These are phyloP conservation scores for Pichia paraexigua DNA, from an alignment of 805 yeast species.

Conservation along the genomic window DNA sequence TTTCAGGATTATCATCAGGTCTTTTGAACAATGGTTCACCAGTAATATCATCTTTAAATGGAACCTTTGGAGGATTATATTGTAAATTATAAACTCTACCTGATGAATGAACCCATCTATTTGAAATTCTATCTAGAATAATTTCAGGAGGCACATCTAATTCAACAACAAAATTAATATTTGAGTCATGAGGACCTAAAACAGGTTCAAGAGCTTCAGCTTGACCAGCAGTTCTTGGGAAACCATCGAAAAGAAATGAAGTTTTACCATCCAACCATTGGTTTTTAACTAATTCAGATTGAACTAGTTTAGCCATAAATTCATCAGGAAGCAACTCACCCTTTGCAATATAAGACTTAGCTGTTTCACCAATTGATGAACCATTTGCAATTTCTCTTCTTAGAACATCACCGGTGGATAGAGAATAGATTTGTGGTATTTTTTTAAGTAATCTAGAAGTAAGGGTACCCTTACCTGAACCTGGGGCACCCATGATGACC, in stretches of 20 bases:
- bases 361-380: conserved; percentile 48
- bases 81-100: conserved; percentile 82
- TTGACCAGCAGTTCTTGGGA: conserved; percentile 75
- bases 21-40: conserved; percentile 81
- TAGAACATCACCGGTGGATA: conserved; percentile 81
- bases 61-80: conserved; percentile 81
- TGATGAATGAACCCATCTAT: conserved; percentile 82
- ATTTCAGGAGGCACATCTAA: conserved; percentile 80
- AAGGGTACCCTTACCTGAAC: conserved; percentile 91
- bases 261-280: conserved; percentile 37
- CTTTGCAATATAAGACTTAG: conserved; percentile 43
- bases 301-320: conserved; percentile 53
- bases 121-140: conserved; percentile 72
- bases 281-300: conserved; percentile 35
- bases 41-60: conserved; percentile 79
- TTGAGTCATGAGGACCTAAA: conserved; percentile 31
- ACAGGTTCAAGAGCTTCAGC: conserved; percentile 50
- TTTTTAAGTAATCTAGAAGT: conserved; percentile 54
- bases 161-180: conserved; percentile 73
- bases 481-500: conserved; percentile 86
- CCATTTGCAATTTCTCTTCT: conserved; percentile 54
- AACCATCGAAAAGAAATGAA: conserved; percentile 83
- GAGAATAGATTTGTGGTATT: conserved; percentile 44
- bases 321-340: conserved; percentile 74
- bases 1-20: conserved; percentile 72